These are phyloP conservation scores for Rhodamnia argentea DNA, from an alignment of 345 rosid genomes.

Conservation along the genomic window DNA sequence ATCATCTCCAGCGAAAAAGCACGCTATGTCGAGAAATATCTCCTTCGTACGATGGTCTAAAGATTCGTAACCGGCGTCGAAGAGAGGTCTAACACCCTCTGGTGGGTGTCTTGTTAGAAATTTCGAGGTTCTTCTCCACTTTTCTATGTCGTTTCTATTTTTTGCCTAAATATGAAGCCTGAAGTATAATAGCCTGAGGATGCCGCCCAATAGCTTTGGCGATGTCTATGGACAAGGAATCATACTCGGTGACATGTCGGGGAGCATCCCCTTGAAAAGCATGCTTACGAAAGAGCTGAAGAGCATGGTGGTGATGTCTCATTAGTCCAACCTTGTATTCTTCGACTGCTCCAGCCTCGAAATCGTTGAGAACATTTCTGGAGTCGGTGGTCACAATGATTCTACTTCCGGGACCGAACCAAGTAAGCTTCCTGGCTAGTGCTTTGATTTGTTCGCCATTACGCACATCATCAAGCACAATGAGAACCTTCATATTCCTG, in stretches of 20 bases:
- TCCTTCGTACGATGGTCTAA: neutral
- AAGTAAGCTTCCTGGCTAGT: neutral
- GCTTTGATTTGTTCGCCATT: fast-evolving
- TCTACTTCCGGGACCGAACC: neutral
- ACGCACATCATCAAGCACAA: neutral
- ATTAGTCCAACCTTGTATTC: neutral
- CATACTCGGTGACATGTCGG: neutral
- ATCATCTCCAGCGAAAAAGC: neutral
- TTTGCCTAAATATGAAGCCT: too few relatives aligned
- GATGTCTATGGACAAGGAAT: neutral
- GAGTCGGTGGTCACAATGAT: neutral
- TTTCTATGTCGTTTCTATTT: too few relatives aligned
- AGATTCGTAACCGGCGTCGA: neutral
- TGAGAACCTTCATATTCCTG: neutral
- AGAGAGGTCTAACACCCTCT: too few relatives aligned
- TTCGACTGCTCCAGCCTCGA: neutral
- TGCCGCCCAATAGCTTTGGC: neutral
- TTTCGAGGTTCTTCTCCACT: too few relatives aligned
- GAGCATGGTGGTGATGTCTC: neutral
- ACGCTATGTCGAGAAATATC: conserved; percentile 5
- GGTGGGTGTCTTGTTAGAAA: too few relatives aligned
- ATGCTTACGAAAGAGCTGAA: neutral
- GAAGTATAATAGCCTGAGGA: neutral
- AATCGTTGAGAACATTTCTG: fast-evolving
- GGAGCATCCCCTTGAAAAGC: neutral